These are phyloP conservation scores for Suillus ampliporus DNA, from an alignment of 768 basidiomycete species.

Conservation along the genomic window DNA sequence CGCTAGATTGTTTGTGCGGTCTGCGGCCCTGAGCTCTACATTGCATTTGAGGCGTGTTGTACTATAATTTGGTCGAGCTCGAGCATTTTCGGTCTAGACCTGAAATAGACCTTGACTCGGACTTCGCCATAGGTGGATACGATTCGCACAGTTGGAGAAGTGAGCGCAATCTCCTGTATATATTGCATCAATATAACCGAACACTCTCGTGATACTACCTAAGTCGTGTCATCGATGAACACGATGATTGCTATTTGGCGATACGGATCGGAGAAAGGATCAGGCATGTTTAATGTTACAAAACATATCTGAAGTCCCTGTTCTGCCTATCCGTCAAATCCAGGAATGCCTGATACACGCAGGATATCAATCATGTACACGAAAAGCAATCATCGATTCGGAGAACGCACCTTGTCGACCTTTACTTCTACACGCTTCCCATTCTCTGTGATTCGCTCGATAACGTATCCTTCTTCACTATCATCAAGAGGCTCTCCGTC, in stretches of 20 bases:
- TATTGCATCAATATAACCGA: too few species aligned
- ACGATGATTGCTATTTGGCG: not conserved
- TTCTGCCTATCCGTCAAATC: slow-evolving; percentile 78
- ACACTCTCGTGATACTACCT: too few species aligned
- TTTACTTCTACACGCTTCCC: slow-evolving; percentile 58
- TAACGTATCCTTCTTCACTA: slow-evolving; percentile 61
- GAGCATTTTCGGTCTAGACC: not conserved
- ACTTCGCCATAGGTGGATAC: not conserved
- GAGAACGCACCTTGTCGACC: slow-evolving; percentile 58
- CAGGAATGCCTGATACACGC: slow-evolving; percentile 59
- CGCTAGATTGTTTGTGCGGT: not conserved
- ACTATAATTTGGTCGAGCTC: not conserved
- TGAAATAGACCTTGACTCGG: too few species aligned
- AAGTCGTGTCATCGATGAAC: too few species aligned
- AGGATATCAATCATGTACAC: not conserved
- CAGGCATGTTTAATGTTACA: slow-evolving; percentile 39
- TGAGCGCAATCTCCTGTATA: too few species aligned
- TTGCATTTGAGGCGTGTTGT: not conserved
- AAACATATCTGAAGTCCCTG: slow-evolving; percentile 72
- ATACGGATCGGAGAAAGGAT: not conserved
- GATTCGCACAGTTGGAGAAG: too few species aligned
- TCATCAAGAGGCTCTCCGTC: slow-evolving; percentile 57
- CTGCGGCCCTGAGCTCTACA: not conserved
- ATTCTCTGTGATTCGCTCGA: slow-evolving; percentile 50
- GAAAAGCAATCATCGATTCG: not conserved